Conservation (phyloP, 2,329 filamentous ascomycete species). For the Apiospora arundinis region DNA sequence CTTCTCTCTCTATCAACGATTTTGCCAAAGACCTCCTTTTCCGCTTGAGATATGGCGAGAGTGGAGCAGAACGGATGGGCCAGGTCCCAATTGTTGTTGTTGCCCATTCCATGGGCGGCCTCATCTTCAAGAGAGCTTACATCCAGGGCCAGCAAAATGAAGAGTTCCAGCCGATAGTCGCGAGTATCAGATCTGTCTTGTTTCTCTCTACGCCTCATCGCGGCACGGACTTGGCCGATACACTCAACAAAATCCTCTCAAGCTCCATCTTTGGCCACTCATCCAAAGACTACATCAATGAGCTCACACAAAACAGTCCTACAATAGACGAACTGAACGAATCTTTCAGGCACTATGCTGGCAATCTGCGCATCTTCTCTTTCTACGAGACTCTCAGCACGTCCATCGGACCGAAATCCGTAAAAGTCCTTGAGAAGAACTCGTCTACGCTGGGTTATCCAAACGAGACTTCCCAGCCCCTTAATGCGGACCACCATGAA, state of each 20-base stretch:
- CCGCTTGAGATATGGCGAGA: neutral
- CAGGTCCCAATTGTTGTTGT: slow-evolving; percentile 37
- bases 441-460: slow-evolving; percentile 41
- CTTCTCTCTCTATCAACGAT: neutral
- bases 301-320: slow-evolving; percentile 33
- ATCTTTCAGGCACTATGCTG: slow-evolving; percentile 36
- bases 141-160: slow-evolving; percentile 31
- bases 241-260: slow-evolving; percentile 36
- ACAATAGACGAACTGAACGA: slow-evolving; percentile 41
- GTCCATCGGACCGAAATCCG: slow-evolving; percentile 31
- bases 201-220: slow-evolving; percentile 46
- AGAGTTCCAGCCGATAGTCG: slow-evolving; percentile 23
- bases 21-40: slow-evolving; percentile 17
- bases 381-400: slow-evolving; percentile 43
- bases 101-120: slow-evolving; percentile 40
- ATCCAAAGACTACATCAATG: slow-evolving; percentile 33
- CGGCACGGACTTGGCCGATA: slow-evolving; percentile 38
- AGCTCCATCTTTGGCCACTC: slow-evolving; percentile 27
- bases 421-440: slow-evolving; percentile 39
- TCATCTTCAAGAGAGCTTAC: slow-evolving; percentile 44
- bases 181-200: slow-evolving; percentile 38
- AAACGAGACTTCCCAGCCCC: slow-evolving; percentile 34
- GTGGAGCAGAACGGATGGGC: neutral
- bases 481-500: slow-evolving; percentile 39
- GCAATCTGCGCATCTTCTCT: slow-evolving; percentile 39